Evolutionary conservation across 2,329 filamentous ascomycete genomes (phyloP).

Genomic region (Fusarium paranaense): DNA sequence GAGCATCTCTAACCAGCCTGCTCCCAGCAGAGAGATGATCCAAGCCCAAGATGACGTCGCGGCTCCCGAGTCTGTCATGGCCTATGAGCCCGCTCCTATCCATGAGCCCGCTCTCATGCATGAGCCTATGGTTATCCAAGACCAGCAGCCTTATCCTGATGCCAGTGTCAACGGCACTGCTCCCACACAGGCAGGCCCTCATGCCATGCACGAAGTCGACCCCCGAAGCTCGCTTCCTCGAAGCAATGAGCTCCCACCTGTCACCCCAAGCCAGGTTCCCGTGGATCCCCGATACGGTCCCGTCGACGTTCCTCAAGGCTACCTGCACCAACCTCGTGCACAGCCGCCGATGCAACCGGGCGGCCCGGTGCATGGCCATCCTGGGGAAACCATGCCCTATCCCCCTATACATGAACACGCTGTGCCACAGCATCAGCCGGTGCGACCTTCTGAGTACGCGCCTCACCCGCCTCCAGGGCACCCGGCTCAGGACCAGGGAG

Average conservation of each 20-base stretch:
- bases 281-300: constrained; percentile 40
- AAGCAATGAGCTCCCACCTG: constrained; percentile 38
- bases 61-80: constrained; percentile 6
- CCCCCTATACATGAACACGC: constrained; percentile 42
- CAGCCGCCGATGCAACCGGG: constrained; percentile 40
- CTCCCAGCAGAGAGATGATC: constrained; percentile 7
- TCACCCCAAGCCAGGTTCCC: constrained; percentile 37
- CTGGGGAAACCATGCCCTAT: constrained; percentile 40
- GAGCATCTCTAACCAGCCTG: constrained; percentile 39
- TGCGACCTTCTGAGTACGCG: constrained; percentile 46
- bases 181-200: constrained; percentile 5
- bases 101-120: constrained; percentile 15
- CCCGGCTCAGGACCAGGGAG: constrained; percentile 40
- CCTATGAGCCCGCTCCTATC: constrained; percentile 21
- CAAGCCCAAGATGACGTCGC: constrained; percentile 4
- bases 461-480: constrained; percentile 40
- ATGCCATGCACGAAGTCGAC: constrained; percentile 33
- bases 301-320: constrained; percentile 41
- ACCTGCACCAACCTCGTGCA: constrained; percentile 42
- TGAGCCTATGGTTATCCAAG: constrained; percentile 14
- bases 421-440: constrained; percentile 40
- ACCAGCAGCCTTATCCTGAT: constrained; percentile 26
- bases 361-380: constrained; percentile 39
- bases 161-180: constrained; percentile 11
- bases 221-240: constrained; percentile 37